Base-by-base conservation (phyloP, 2,329 filamentous ascomycete species). In the Alternaria sp. region DNA sequence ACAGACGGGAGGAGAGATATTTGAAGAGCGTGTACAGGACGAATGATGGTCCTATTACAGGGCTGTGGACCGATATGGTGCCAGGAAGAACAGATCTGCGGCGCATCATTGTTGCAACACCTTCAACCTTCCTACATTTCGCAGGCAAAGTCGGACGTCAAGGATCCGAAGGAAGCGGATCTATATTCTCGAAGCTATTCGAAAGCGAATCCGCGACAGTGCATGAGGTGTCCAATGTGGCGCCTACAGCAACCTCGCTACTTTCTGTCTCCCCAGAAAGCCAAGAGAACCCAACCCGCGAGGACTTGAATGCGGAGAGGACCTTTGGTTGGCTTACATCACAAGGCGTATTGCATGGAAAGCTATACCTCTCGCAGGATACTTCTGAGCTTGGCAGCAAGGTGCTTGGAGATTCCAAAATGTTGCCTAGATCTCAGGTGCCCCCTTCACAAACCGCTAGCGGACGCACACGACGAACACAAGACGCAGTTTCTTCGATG, bases 1-100 rank as follows among this genome's bases (percentile, higher is more conserved):
- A 97, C 79, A 87, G 92, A 67, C 90, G 94, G 73, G 93, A 98
- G 77, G 95, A 99, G 76, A 93, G 92, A 78, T 97, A 96, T 44
- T 80, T 96, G 60, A 94, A 94, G 77, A 86, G 84, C 34, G 84
- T 99, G 21, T 93, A 93, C 76, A 93, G 90, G 73, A 85, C 93
- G 7, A 86, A 89, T 1, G 93, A 97, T 75, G 91, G 90, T 0
- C 87, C 93, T 0, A 86, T 98, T 34, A 92, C 91, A 0, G 95
- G 95, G 1, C 74, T 98, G 14, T 97, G 92, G 87, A 89, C 90
- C 9, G 94, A 98, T 70, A 82, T 85, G 36, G 80, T 96, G 37
- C 81, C 82, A 36, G 87, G 86, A n/a, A 83, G 86, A 65, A 78
- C 86, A 7, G 93, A 97, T 68, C 78, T 89, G 64, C 85, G 93